Evolutionary conservation across 1,284 basidiomycete species (phyloP), one percentile per base, ranked within the genome.

Genomic region (Ceratobasidium sp.): DNA sequence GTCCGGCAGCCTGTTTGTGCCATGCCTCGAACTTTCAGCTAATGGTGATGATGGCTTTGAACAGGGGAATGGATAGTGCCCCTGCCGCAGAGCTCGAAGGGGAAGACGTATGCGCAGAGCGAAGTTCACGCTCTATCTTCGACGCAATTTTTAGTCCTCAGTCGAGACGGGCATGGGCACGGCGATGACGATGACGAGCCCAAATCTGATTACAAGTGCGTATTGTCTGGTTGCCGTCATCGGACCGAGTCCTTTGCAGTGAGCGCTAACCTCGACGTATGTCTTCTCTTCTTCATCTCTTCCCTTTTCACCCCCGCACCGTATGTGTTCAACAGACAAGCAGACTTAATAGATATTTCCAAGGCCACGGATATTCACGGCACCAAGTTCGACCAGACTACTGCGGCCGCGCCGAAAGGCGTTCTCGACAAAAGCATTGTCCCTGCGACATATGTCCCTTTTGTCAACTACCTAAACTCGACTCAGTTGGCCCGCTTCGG

Each of bases 61-160:
- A 57, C 66, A 69, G 87, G 86, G 9, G 89, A 91, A 80, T 91
- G 86, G 83, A 85, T 89, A 26, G 87, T 90, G 21, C 87, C 87
- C 13, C 82, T 89, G 2, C 89, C 89, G 0, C 81, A 82, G 57
- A 87, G 82, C 76, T 82, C 80, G 21, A 87, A 87, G 72, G 84
- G 83, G 18, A 89, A 89, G 58, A 86, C 87, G 0, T 78, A 80
- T 61, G 85, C 82, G 8, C 82, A 84, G 54, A 89, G 86, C 75
- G 90, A 91, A 78, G 81, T 91, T 52, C 84, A 87, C 74, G 88
- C 86, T 75, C 82, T 91, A 35, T 82, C 83, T 75, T 78, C 81
- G 0, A 83, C 82, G 32, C 78, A 87, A 23, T 91, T 91, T 80
- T 79, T 91, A 28, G 85, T 86, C 7, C 82, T 91, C 14, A 80